Evolutionary conservation across 257 asterid genomes (phyloP).

Genomic region (Solanum lignicaule): DNA sequence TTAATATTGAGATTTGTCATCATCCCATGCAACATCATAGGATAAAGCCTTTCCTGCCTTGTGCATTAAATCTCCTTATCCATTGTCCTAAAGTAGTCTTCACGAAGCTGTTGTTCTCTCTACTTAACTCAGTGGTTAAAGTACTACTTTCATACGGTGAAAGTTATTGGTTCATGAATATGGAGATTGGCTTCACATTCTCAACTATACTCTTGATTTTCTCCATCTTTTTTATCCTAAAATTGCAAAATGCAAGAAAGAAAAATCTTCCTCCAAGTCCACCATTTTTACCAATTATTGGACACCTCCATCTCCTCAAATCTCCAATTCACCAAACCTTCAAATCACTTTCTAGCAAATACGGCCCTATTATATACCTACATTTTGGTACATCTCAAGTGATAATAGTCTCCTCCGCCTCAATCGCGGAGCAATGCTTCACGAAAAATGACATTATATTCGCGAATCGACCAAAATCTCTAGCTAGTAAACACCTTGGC

Average conservation of each 20-base stretch:
- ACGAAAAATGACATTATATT: constrained; percentile 26
- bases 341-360: constrained; percentile 22
- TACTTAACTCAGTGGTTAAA: not conserved
- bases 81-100: not conserved
- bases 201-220: constrained; percentile 2
- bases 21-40: not conserved
- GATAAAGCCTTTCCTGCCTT: not conserved
- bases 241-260: not conserved
- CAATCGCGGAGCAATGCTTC: constrained; percentile 38
- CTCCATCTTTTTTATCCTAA: constrained; percentile 5
- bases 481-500: constrained; percentile 22
- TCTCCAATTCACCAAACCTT: constrained; percentile 23
- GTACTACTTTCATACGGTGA: not conserved
- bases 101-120: not conserved
- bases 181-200: constrained; percentile 2
- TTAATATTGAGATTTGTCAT: not conserved
- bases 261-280: constrained; percentile 42
- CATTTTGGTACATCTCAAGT: constrained; percentile 19
- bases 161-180: not conserved
- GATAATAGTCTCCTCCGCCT: constrained; percentile 35
- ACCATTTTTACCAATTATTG: constrained; percentile 30
- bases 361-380: constrained; percentile 38
- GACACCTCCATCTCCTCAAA: constrained; percentile 54
- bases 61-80: not conserved
- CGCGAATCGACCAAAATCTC: constrained; percentile 35